Percentiles rank a stretch among this genome's conserved stretches.
phyloP scores from a whole-genome alignment of 192 early-diverging fungal genomes.

The Neocallimastix lanati region DNA sequence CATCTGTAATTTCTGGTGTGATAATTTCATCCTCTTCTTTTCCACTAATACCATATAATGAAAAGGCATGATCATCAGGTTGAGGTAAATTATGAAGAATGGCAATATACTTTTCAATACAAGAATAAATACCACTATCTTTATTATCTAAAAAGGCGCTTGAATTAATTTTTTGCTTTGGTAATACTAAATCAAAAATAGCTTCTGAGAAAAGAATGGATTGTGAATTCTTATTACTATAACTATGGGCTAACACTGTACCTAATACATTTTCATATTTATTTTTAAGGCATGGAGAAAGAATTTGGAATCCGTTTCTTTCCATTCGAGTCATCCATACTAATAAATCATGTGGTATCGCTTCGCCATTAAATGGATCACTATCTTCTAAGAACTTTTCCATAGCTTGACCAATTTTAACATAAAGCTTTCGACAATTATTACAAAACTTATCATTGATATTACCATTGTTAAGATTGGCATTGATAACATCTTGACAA shows the following conservation, averaged over 20 bases:
- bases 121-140: constrained; percentile 6
- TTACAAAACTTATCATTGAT: neutral
- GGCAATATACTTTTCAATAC: constrained; percentile 11
- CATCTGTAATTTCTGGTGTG: constrained; percentile 11
- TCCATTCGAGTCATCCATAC: constrained; percentile 18
- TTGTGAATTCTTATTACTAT: constrained; percentile 11
- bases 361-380: constrained; percentile 12
- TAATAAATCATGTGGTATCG: constrained; percentile 11
- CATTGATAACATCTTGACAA: constrained; percentile 1
- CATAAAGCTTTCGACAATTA: constrained; percentile 6
- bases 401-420: constrained; percentile 16
- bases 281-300: constrained; percentile 15
- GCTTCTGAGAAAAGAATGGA: constrained; percentile 1
- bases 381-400: constrained; percentile 16
- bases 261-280: constrained; percentile 24
- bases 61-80: neutral
- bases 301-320: constrained; percentile 15
- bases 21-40: constrained; percentile 12
- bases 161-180: constrained; percentile 5
- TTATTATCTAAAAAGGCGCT: neutral
- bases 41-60: constrained; percentile 2
- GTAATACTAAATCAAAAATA: constrained; percentile 15
- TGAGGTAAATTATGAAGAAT: constrained; percentile 4
- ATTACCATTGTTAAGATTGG: neutral
- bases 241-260: constrained; percentile 19